Evolutionary conservation across 495 filamentous ascomycete species (phyloP), one percentile per base, ranked within the genome.

Genomic region (Immersiella caudata): DNA sequence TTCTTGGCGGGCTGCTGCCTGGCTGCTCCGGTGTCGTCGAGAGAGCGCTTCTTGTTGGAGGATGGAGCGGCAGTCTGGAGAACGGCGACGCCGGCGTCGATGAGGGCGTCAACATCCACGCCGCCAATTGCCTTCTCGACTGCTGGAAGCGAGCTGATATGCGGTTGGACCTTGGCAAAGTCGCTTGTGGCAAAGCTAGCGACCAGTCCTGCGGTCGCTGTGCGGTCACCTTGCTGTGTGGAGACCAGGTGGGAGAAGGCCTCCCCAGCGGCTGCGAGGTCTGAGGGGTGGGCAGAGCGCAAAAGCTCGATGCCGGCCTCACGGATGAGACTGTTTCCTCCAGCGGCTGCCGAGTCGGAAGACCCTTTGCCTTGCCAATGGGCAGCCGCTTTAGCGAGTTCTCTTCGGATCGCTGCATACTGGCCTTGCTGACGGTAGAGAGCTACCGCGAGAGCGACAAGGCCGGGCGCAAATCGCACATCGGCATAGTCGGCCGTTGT

Each of bases 291-390:
- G 1, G 86, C 82, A 1, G 92, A 96, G 65, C 90, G 85, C 33
- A 97, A 87, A 2, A 97, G 87, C 16, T 91, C 88, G 49, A 87
- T 82, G 18, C 90, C 94, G 2, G 94, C 92, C 57, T 93, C 92
- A 35, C 86, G 88, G 61, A 97, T 84, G 22, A 99, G 86, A 0
- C 88, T 80, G 9, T 70, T 67, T 3, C 79, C 77, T 65, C 78
- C 68, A 16, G 74, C 78, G 6, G 84, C 73, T 66, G 72, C 76
- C 66, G 40, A 73, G 74, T 46, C 2, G 40, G 40, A 46, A 46
- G 25, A 83, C 68, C 83, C 75, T 60, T 74, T 80, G 52, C 72
- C 66, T 58, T 84, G 77, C 96, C 96, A 98, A 80, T 96, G 90
- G 11, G 85, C 79, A 4, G 93, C 94, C 8, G 95, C 93, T 79